phyloP scores from a whole-genome alignment of 2,329 filamentous ascomycete genomes.

The Trichoderma cornu-damae region DNA sequence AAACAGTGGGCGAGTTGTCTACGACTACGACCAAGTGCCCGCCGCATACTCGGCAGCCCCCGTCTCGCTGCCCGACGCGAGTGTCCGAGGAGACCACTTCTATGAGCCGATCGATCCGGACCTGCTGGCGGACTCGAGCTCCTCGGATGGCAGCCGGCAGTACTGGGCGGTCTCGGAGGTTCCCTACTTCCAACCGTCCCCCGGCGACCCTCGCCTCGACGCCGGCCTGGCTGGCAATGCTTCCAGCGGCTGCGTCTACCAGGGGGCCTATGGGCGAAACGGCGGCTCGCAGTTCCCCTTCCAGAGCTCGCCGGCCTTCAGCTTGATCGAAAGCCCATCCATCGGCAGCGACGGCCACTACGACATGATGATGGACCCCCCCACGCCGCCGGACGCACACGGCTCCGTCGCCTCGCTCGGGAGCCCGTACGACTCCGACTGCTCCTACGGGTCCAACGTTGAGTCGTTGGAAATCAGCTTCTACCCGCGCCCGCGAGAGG shows the following conservation, averaged over 20 bases:
- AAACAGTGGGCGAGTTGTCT: not conserved
- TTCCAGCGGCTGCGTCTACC: not conserved
- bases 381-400: constrained; percentile 8
- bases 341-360: constrained; percentile 6
- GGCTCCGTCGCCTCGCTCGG: not conserved
- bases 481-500: not conserved
- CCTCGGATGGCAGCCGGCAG: not conserved
- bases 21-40: not conserved
- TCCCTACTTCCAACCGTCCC: not conserved
- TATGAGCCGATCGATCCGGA: constrained; percentile 4
- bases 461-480: not conserved
- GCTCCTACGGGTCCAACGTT: not conserved
- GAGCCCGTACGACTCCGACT: constrained; percentile 4
- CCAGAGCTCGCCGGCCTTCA: constrained; percentile 2
- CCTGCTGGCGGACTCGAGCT: not conserved
- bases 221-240: not conserved
- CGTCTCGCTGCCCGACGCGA: not conserved
- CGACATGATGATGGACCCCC: not conserved
- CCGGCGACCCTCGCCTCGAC: not conserved
- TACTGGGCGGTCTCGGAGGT: not conserved
- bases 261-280: not conserved
- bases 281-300: not conserved
- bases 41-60: not conserved
- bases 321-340: constrained; percentile 9
- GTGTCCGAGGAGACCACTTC: not conserved